Percentiles rank a stretch among this genome's conserved stretches.
Evolutionary conservation across 1,284 basidiomycete species (phyloP).

Genomic region (Cutaneotrichosporon cutaneum): DNA sequence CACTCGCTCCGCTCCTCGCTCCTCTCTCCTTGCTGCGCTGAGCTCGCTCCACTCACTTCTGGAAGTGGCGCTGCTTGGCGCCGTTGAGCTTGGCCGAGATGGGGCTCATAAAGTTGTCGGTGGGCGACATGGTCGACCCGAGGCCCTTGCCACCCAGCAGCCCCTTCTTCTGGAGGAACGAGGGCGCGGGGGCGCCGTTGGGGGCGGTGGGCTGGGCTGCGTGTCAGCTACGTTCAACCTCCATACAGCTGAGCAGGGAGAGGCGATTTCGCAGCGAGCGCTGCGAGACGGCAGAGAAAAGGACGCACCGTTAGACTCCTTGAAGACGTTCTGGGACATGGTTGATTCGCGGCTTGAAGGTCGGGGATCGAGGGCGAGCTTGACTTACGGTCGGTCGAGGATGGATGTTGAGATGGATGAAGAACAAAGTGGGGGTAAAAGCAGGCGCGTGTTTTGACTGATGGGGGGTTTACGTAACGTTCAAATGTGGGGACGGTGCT

Average conservation of each 20-base stretch:
- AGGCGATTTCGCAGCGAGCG: too few species aligned
- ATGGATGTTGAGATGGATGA: conserved; percentile 6
- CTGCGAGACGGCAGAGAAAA: too few species aligned
- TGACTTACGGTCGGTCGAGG: neutral
- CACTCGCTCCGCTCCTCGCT: neutral
- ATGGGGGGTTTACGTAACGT: conserved; percentile 17
- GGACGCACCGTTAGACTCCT: conserved; percentile 26
- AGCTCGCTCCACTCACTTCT: conserved; percentile 65
- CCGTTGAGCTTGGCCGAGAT: conserved; percentile 82
- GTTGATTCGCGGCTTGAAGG: neutral
- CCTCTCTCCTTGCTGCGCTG: too few species aligned
- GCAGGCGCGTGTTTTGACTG: conserved; percentile 26
- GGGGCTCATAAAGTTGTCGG: conserved; percentile 87
- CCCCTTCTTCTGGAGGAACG: conserved; percentile 51
- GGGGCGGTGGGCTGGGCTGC: conserved; percentile 12
- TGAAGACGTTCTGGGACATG: conserved; percentile 25
- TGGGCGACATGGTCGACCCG: conserved; percentile 73
- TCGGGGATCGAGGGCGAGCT: neutral
- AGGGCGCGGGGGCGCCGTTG: conserved; percentile 24
- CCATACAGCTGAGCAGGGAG: neutral
- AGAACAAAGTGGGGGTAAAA: conserved; percentile 14
- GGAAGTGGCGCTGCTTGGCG: conserved; percentile 85
- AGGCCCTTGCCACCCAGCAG: conserved; percentile 27
- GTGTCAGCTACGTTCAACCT: neutral
- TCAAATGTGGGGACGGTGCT: neutral